Evolutionary conservation across 371 early-diverging fungal species (phyloP).

Genomic region (Sporodiniella umbellata): DNA sequence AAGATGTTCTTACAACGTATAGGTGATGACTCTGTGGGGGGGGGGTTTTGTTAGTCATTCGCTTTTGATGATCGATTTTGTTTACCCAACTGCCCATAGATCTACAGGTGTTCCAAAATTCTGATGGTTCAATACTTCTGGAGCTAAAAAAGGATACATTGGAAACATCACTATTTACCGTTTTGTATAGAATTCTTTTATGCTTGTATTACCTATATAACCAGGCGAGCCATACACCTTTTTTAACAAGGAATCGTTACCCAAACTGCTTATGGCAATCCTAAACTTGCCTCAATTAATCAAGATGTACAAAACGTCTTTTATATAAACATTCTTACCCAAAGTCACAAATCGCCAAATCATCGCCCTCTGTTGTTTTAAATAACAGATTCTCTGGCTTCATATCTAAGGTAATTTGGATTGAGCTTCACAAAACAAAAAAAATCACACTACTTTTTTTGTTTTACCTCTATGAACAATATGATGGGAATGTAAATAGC

Average conservation of each 20-base stretch:
- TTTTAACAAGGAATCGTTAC: conserved; percentile 46
- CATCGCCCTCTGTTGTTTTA: conserved; percentile 51
- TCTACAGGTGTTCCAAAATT: conserved; percentile 81
- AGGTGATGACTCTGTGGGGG: conserved; percentile 65
- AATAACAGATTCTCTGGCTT: conserved; percentile 84
- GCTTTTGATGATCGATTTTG: too few species aligned
- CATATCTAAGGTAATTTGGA: conserved; percentile 49
- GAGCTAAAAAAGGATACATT: conserved; percentile 54
- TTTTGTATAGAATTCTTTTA: not conserved
- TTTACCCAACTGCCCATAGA: conserved; percentile 71
- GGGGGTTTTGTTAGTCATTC: too few species aligned
- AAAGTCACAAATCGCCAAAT: conserved; percentile 66
- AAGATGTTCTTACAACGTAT: conserved; percentile 50
- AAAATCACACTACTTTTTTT: too few species aligned
- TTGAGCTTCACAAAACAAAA: conserved; percentile 4
- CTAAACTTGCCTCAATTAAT: conserved; percentile 18
- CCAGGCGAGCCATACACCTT: conserved; percentile 65
- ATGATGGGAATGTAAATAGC: conserved; percentile 72
- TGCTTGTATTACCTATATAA: conserved; percentile 39
- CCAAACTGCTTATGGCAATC: conserved; percentile 49
- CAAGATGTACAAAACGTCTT: too few species aligned
- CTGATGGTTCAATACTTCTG: conserved; percentile 73
- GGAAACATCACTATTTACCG: too few species aligned
- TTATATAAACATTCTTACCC: too few species aligned
- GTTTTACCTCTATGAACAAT: conserved; percentile 74